Evolutionary conservation across 192 early-diverging fungal species (phyloP).

Genomic region (Coemansia sp.): DNA sequence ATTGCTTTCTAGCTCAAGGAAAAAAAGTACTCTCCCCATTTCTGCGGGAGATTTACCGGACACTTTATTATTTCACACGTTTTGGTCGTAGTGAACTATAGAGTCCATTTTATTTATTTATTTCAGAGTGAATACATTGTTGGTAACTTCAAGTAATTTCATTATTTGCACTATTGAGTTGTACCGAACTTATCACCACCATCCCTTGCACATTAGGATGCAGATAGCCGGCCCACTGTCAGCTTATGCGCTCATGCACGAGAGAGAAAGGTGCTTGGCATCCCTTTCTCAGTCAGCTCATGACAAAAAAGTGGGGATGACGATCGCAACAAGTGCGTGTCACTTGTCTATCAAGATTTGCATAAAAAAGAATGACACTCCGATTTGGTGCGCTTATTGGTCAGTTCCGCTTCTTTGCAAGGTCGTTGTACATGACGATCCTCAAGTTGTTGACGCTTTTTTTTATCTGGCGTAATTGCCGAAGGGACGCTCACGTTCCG

Average conservation of each 20-base stretch:
- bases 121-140: background rate
- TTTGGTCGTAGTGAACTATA: no score
- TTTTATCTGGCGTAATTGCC: background rate
- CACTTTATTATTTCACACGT: background rate
- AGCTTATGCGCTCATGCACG: background rate
- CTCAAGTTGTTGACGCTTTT: background rate
- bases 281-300: background rate
- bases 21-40: background rate
- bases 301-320: background rate
- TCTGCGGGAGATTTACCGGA: background rate
- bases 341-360: background rate
- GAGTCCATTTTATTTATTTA: no score
- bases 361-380: conserved; percentile 6
- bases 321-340: background rate
- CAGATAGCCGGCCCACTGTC: background rate
- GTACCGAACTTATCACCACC: background rate
- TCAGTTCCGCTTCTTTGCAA: background rate
- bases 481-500: background rate
- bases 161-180: background rate
- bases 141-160: background rate
- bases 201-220: background rate
- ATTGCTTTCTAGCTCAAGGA: background rate
- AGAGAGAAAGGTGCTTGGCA: background rate
- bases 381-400: conserved; percentile 1
- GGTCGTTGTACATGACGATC: background rate